Percentiles rank a stretch among this genome's conserved stretches.
Evolutionary conservation across 805 yeast genomes (phyloP).

Genomic region (Candida khao-thaluensis): DNA sequence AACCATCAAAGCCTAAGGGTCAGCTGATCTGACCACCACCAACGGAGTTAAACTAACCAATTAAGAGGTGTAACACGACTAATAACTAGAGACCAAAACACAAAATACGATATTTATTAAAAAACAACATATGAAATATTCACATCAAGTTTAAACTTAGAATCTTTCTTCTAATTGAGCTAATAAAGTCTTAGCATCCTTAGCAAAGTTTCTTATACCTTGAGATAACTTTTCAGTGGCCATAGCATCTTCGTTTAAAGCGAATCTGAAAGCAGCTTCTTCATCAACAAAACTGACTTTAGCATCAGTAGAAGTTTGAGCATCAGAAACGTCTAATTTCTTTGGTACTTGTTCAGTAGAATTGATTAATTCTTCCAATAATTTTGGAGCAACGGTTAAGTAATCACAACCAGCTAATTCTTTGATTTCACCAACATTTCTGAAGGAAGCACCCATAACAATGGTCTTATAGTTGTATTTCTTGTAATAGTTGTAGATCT

Average conservation of each 20-base stretch:
- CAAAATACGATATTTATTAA: not conserved
- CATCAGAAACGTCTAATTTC: conserved; percentile 68
- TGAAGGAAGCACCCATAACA: conserved; percentile 99
- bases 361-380: conserved; percentile 84
- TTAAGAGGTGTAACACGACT: too few species aligned
- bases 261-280: conserved; percentile 88
- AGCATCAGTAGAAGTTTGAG: conserved; percentile 50
- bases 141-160: too few species aligned
- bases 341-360: conserved; percentile 78
- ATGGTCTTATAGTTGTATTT: conserved; percentile 94
- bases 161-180: conserved; percentile 61
- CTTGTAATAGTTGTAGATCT: conserved; percentile 96
- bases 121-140: not conserved
- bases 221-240: conserved; percentile 96
- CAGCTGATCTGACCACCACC: too few species aligned
- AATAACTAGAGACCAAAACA: not conserved
- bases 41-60: too few species aligned
- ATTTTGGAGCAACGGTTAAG: conserved; percentile 91
- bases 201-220: conserved; percentile 97
- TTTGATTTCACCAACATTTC: conserved; percentile 93
- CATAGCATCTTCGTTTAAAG: conserved; percentile 94
- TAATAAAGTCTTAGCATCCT: conserved; percentile 82
- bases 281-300: conserved; percentile 82
- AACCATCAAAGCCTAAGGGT: too few species aligned
- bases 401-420: conserved; percentile 97